Base-by-base conservation (phyloP, 441 rosid genomes). In the Sinapis alba region DNA sequence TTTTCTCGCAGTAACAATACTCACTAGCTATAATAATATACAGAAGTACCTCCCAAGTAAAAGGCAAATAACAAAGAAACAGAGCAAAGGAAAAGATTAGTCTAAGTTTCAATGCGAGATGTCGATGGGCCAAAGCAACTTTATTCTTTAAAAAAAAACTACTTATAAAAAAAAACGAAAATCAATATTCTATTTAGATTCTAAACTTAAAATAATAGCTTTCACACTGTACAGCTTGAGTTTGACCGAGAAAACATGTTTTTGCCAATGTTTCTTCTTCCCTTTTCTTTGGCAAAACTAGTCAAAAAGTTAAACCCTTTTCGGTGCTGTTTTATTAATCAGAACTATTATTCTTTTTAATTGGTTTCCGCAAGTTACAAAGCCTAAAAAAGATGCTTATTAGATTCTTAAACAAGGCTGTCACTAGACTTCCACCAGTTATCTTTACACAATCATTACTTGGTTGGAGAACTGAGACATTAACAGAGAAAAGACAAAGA, bases 61-160 rank as follows among this genome's bases (percentile, higher is more conserved):
- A 61, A 51, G 69, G 73, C 53, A 72, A 47, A 59, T 12, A 21
- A 54, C 36, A 50, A 50, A 62, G 81, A 72, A 62, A 19, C 45
- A 59, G 69, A 53, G 26, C 54, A 61, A 66, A 50, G 38, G 75
- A 30, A 58, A 70, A 57, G 69, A 47, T 75, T 73, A 76, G 86
- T 86, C 89, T 85, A 80, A 86, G 84, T 86, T 87, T 90, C 90
- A 89, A 88, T 83, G 92, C n/a, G n/a, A 81, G 89, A 88, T 82
- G 87, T 81, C 77, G 91, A 30, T 30, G 36, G 84, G 82, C 87
- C 92, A 72, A 80, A 73, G 74, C 77, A 62, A 69, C 43, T 58
- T 58, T 57, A 63, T 57, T 45, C 45, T 13, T 18, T 30, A 30
- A 30, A 30, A n/a, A n/a, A n/a, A n/a, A n/a, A n/a, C 36, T 30